Conservation (phyloP, 2,329 filamentous ascomycete genomes). For the Ceratocystis lukuohia region DNA sequence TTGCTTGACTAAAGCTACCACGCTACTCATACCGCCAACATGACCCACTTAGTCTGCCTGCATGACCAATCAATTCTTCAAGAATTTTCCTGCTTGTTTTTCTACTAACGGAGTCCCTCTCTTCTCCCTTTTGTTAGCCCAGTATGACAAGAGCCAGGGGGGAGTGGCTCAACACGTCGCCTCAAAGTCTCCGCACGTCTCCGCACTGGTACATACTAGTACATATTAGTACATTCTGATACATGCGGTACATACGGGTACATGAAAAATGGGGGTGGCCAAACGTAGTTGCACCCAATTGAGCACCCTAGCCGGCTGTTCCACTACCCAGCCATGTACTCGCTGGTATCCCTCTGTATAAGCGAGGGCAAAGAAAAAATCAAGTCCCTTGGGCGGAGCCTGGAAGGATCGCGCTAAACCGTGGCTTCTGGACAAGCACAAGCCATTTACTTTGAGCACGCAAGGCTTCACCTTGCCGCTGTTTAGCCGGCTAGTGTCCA, state of each 20-base stretch:
- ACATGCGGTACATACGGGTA: neutral
- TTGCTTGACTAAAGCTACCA: neutral
- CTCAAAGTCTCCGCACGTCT: neutral
- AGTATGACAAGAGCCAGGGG: slow-evolving; percentile 12
- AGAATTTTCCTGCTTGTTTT: neutral
- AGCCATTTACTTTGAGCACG: neutral
- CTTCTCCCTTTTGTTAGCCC: slow-evolving; percentile 2
- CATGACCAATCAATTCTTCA: neutral
- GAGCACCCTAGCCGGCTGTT: neutral
- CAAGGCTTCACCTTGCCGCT: neutral
- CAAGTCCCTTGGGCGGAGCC: neutral
- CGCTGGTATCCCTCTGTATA: neutral
- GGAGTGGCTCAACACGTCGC: slow-evolving; percentile 5
- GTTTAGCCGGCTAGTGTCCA: neutral
- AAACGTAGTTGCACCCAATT: neutral
- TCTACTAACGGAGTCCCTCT: slow-evolving; percentile 4
- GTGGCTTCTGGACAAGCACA: neutral
- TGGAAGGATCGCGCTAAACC: neutral
- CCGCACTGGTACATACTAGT: slow-evolving; percentile 1
- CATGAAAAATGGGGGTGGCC: slow-evolving; percentile 3
- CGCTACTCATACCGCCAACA: neutral
- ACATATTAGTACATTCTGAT: too few species aligned
- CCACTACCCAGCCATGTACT: neutral
- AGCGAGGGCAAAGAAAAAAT: neutral
- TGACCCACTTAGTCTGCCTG: neutral